These are phyloP conservation scores for Candida germanica DNA, from an alignment of 805 yeast genomes.

Conservation along the genomic window DNA sequence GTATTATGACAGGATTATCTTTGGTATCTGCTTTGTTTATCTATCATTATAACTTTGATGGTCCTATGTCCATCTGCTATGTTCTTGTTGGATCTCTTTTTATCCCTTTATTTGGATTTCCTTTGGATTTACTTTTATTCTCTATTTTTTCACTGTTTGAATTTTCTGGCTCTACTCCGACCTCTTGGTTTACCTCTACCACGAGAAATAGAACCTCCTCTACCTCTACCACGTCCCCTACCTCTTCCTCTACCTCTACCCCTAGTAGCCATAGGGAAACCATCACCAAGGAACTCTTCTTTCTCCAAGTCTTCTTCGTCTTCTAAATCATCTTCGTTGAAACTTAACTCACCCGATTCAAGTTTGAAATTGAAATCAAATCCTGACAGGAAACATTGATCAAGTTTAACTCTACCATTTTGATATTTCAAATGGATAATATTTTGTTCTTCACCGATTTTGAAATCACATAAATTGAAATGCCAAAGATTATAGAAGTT, in stretches of 20 bases:
- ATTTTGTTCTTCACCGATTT: constrained; percentile 14
- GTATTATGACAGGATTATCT: too few relatives aligned
- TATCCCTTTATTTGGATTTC: too few relatives aligned
- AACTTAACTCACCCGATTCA: constrained; percentile 9
- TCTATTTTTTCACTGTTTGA: too few relatives aligned
- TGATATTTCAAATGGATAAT: constrained; percentile 46
- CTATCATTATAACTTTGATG: too few relatives aligned
- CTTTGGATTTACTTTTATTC: too few relatives aligned
- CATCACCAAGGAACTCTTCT: constrained; percentile 14
- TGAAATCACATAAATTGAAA: constrained; percentile 62
- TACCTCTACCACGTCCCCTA: constrained; percentile 14
- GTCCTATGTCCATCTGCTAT: too few relatives aligned
- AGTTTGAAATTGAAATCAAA: constrained; percentile 56
- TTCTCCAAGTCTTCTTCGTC: constrained; percentile 12
- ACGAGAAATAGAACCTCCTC: constrained; percentile 9
- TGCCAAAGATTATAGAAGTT: constrained; percentile 78
- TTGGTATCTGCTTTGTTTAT: too few relatives aligned
- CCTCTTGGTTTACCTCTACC: too few relatives aligned
- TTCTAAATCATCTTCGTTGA: constrained; percentile 13
- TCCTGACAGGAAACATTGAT: constrained; percentile 52
- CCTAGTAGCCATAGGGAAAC: constrained; percentile 4
- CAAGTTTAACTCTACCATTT: constrained; percentile 49
- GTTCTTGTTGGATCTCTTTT: too few relatives aligned
- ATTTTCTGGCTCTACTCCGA: constrained; percentile 15
- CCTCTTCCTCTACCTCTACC: constrained; percentile 15